A percentile compares a stretch with the other conserved stretches of the same genome.
phyloP scores from a whole-genome alignment of 257 asterid genomes.

The Thymus mandschuricus region DNA sequence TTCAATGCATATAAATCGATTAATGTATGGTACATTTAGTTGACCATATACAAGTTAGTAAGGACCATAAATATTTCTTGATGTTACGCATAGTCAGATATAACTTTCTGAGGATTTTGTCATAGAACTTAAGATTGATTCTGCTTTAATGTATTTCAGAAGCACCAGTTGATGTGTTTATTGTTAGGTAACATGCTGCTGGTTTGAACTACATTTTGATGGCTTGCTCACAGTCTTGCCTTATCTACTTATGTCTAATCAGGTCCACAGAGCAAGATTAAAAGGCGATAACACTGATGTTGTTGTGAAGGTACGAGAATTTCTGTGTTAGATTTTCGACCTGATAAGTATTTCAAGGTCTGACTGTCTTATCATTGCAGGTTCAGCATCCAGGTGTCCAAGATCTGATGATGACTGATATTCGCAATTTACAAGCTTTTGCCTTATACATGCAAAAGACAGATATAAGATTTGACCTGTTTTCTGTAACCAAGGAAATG shows the following conservation, averaged over 20 bases:
- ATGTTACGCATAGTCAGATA: background rate
- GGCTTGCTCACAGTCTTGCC: constrained; percentile 16
- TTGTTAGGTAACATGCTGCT: constrained; percentile 14
- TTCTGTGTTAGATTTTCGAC: constrained; percentile 20
- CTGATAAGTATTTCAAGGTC: constrained; percentile 21
- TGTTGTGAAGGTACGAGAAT: constrained; percentile 80
- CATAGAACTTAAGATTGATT: constrained; percentile 13
- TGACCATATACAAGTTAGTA: background rate
- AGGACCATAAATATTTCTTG: background rate
- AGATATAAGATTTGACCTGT: constrained; percentile 89
- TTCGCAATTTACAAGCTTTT: constrained; percentile 91
- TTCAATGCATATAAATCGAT: background rate
- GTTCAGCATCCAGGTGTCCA: constrained; percentile 97
- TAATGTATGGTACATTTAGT: background rate
- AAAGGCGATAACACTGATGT: constrained; percentile 83
- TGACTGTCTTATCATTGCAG: constrained; percentile 45
- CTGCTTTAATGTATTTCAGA: constrained; percentile 19
- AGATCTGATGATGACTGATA: constrained; percentile 97
- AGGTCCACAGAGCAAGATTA: constrained; percentile 94
- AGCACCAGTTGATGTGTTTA: constrained; percentile 11
- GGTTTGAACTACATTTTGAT: constrained; percentile 15
- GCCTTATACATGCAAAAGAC: constrained; percentile 95
- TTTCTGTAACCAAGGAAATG: constrained; percentile 93
- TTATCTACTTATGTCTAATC: constrained; percentile 28
- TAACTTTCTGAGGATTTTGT: background rate